phyloP scores from a whole-genome alignment of 2,329 filamentous ascomycete genomes.

The Trichoderma sp. region DNA sequence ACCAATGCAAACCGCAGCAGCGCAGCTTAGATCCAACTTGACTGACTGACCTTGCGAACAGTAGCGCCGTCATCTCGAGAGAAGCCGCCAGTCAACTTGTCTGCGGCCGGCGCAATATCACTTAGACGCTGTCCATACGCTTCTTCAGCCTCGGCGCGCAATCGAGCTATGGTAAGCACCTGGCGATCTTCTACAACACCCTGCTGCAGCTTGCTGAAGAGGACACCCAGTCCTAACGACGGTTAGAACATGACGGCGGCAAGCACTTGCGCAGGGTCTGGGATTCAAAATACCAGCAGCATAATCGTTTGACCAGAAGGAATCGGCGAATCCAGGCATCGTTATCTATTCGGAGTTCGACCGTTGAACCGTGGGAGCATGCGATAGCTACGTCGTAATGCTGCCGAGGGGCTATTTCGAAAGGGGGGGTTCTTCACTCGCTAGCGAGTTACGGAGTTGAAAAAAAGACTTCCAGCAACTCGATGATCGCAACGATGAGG shows the following conservation, averaged over 20 bases:
- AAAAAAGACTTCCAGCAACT: not conserved
- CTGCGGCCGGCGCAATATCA: constrained; percentile 78
- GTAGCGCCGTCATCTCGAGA: constrained; percentile 90
- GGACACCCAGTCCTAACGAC: constrained; percentile 71
- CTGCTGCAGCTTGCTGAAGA: constrained; percentile 96
- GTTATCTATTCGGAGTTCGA: constrained; percentile 31
- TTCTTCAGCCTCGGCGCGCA: constrained; percentile 96
- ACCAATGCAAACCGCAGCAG: not conserved
- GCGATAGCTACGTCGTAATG: not conserved
- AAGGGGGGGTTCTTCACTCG: not conserved
- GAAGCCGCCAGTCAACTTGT: constrained; percentile 82
- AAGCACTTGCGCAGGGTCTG: not conserved
- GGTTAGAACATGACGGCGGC: not conserved
- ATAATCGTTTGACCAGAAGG: constrained; percentile 98
- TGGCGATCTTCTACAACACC: constrained; percentile 94
- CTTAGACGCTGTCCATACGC: constrained; percentile 75
- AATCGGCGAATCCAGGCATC: constrained; percentile 90
- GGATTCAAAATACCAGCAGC: constrained; percentile 68
- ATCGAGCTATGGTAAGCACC: constrained; percentile 81
- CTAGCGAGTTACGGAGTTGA: not conserved
- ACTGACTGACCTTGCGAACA: constrained; percentile 71
- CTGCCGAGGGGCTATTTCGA: not conserved
- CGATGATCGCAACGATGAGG: not conserved
- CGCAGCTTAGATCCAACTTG: constrained; percentile 22
- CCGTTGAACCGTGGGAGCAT: not conserved